Conservation (phyloP, 2,329 filamentous ascomycete species). For the Fusarium transvaalense region DNA sequence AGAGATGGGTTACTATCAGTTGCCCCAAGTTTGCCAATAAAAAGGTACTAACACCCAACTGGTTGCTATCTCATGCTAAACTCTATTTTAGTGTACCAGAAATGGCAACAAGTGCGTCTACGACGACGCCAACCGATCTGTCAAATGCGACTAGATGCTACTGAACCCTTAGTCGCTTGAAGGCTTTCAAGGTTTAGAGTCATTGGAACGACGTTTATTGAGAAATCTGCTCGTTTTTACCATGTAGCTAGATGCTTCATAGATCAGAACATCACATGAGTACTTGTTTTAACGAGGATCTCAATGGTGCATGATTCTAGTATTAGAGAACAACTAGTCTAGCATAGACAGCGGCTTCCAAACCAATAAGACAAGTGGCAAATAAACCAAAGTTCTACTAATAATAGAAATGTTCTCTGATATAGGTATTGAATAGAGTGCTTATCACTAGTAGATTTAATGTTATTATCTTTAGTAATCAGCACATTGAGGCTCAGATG, state of each 20-base stretch:
- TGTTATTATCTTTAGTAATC: neutral
- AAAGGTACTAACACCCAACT: neutral
- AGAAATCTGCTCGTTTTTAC: neutral
- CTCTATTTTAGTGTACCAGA: neutral
- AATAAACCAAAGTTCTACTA: too few relatives aligned
- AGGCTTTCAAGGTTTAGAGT: neutral
- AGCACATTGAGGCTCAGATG: neutral
- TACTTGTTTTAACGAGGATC: too few relatives aligned
- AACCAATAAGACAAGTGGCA: too few relatives aligned
- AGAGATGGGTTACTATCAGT: neutral
- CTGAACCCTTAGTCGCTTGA: fast-evolving
- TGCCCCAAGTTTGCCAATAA: neutral
- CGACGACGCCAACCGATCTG: neutral
- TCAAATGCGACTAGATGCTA: neutral
- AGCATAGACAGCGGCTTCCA: too few relatives aligned
- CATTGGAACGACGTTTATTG: neutral
- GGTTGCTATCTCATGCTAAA: neutral
- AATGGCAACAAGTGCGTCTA: neutral
- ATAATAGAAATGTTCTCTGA: too few relatives aligned
- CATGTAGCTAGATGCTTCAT: neutral
- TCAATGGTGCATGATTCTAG: too few relatives aligned
- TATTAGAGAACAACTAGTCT: too few relatives aligned
- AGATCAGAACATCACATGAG: neutral
- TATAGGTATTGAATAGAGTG: too few relatives aligned
- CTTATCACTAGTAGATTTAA: too few relatives aligned